Evolutionary conservation across 768 basidiomycete species (phyloP).

Genomic region (Pulveroboletus sp.): DNA sequence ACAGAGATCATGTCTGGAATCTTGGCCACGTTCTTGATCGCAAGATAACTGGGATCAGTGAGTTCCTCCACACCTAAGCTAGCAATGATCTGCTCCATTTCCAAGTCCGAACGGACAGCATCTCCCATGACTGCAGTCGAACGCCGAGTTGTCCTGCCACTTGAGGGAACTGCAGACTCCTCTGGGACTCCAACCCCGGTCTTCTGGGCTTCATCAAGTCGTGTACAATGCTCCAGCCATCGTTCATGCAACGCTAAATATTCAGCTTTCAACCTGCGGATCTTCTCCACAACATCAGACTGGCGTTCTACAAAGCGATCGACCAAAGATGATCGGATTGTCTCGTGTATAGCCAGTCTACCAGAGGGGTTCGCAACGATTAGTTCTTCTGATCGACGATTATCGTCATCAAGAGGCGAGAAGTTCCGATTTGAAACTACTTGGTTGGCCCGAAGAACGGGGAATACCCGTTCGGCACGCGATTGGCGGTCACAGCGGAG

Average conservation of each 20-base stretch:
- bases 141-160: constrained; percentile 66
- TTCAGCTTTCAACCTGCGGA: constrained; percentile 52
- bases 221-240: constrained; percentile 69
- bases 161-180: constrained; percentile 37
- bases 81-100: constrained; percentile 97
- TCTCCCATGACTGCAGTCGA: constrained; percentile 72
- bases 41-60: constrained; percentile 88
- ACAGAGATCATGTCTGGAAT: constrained; percentile 91
- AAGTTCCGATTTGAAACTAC: constrained; percentile 35
- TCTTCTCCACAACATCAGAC: constrained; percentile 48
- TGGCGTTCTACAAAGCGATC: constrained; percentile 53
- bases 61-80: constrained; percentile 88
- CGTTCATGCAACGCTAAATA: constrained; percentile 65
- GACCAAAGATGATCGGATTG: constrained; percentile 45
- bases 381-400: constrained; percentile 48
- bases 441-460: constrained; percentile 58
- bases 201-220: constrained; percentile 51
- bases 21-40: constrained; percentile 74
- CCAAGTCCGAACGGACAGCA: constrained; percentile 88
- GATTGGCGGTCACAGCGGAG: constrained; percentile 56
- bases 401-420: constrained; percentile 31
- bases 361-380: constrained; percentile 32
- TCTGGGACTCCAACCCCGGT: constrained; percentile 27
- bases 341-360: constrained; percentile 35
- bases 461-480: constrained; percentile 56